Evolutionary conservation across 371 early-diverging fungal species (phyloP).

Genomic region (Mortierella sp.): DNA sequence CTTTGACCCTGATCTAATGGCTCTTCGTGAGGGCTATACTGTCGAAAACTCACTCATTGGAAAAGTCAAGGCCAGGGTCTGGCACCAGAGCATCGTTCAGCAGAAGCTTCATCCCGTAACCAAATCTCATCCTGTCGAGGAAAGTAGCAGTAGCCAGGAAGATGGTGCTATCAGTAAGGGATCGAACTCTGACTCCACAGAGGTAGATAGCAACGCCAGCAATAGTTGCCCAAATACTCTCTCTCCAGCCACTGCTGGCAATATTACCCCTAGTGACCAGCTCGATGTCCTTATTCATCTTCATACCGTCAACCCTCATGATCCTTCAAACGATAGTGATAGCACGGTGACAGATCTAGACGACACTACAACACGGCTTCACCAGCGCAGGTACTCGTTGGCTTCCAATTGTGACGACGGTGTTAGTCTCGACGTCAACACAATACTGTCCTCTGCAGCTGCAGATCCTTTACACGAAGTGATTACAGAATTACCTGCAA

Average conservation of each 20-base stretch:
- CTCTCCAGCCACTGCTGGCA: slow-evolving; percentile 24
- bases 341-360: slow-evolving; percentile 42
- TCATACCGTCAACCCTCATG: slow-evolving; percentile 12
- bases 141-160: slow-evolving; percentile 12
- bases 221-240: slow-evolving; percentile 29
- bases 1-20: slow-evolving; percentile 3
- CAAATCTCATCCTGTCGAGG: neutral
- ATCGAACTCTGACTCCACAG: slow-evolving; percentile 19
- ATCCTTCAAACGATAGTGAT: slow-evolving; percentile 39
- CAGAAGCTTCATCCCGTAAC: slow-evolving; percentile 13
- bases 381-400: slow-evolving; percentile 36
- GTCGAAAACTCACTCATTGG: slow-evolving; percentile 35
- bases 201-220: slow-evolving; percentile 30
- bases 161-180: slow-evolving; percentile 18
- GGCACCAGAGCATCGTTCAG: slow-evolving; percentile 14
- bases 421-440: neutral
- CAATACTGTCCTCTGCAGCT: neutral
- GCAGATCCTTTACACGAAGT: slow-evolving; percentile 1
- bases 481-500: neutral
- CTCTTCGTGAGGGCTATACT: slow-evolving; percentile 40
- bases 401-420: slow-evolving; percentile 17
- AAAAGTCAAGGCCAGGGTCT: slow-evolving; percentile 34
- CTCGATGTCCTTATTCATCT: slow-evolving; percentile 7
- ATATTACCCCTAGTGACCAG: slow-evolving; percentile 6
- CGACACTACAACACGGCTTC: slow-evolving; percentile 14